Evolutionary conservation across 1,284 basidiomycete species (phyloP).

Genomic region (Moesziomyces globuligerus): DNA sequence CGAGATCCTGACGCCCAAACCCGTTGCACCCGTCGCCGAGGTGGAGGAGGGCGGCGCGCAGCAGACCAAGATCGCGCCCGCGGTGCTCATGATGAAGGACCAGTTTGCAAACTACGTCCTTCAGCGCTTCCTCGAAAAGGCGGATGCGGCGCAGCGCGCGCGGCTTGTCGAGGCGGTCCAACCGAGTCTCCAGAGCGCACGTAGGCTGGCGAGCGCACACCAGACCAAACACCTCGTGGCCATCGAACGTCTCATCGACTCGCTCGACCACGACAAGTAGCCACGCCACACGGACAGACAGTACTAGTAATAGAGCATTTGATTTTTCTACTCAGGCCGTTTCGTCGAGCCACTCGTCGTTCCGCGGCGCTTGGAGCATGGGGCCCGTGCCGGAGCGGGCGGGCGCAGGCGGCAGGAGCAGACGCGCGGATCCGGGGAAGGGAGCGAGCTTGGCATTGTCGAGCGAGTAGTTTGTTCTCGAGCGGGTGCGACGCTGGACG

Average conservation of each 20-base stretch:
- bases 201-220: conserved; percentile 15
- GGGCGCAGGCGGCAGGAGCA: conserved; percentile 23
- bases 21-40: not conserved
- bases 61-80: conserved; percentile 27
- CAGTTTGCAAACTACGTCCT: conserved; percentile 76
- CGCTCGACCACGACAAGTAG: not conserved
- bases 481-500: conserved; percentile 15
- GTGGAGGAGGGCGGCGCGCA: not conserved
- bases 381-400: conserved; percentile 26
- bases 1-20: conserved; percentile 76
- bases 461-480: conserved; percentile 30
- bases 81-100: conserved; percentile 81
- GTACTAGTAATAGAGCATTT: conserved; percentile 1
- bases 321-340: no score
- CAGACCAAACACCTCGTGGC: conserved; percentile 49
- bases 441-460: conserved; percentile 42
- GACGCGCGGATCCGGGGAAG: conserved; percentile 25
- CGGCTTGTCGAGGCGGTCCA: conserved; percentile 40
- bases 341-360: not conserved
- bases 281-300: not conserved
- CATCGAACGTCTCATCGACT: conserved; percentile 53
- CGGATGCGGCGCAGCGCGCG: conserved; percentile 38
- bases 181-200: conserved; percentile 38
- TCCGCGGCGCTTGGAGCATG: conserved; percentile 13
- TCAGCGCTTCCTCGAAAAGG: conserved; percentile 64